Conservation (phyloP, 306 rosid species). For the Spatholobus suberectus region DNA sequence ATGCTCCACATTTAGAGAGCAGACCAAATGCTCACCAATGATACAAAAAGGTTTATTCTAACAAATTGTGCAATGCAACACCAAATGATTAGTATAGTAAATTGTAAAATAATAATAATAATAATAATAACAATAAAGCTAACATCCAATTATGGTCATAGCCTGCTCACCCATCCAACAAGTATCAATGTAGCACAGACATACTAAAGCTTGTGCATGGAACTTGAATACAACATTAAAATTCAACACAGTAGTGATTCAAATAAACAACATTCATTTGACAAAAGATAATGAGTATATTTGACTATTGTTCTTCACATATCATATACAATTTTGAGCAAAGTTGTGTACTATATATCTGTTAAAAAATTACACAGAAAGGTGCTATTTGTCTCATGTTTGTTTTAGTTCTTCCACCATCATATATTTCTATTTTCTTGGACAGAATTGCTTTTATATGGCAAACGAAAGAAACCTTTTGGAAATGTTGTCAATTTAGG, state of each 20-base stretch:
- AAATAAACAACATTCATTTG: not conserved
- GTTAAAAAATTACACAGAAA: not conserved
- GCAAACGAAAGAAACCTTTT: constrained; percentile 14
- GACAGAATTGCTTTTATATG: not conserved
- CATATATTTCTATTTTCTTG: not conserved
- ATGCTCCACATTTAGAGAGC: not conserved
- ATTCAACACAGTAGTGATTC: not conserved
- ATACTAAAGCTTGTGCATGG: not conserved
- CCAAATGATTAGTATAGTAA: not conserved
- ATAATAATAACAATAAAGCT: not conserved
- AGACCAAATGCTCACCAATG: not conserved
- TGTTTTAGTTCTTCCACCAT: constrained; percentile 4
- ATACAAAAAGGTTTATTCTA: not conserved
- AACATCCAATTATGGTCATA: not conserved
- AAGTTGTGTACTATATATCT: not conserved
- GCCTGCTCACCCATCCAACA: not conserved
- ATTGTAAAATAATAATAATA: not conserved
- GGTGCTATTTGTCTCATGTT: not conserved
- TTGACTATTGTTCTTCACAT: constrained; percentile 5
- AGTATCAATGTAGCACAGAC: not conserved
- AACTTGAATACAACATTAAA: not conserved
- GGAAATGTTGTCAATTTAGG: not conserved
- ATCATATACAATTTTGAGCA: not conserved
- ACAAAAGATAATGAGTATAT: constrained; percentile 21
- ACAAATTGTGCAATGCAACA: not conserved